Conservation (phyloP, 2,329 filamentous ascomycete genomes). For the Cercospora sojina region DNA sequence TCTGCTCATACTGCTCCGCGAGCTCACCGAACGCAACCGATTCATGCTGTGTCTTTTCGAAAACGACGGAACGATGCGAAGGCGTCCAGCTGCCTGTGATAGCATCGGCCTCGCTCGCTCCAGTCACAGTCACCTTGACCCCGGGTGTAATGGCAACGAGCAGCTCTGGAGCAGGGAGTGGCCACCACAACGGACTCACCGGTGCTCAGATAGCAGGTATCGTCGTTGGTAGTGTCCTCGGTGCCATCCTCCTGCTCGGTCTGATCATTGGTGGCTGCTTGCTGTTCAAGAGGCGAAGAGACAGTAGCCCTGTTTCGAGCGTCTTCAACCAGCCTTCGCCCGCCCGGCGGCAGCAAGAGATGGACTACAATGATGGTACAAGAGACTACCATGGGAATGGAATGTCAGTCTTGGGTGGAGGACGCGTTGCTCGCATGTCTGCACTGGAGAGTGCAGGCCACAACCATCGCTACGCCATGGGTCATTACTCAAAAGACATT, state of each 20-base stretch:
- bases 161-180: constrained; percentile 39
- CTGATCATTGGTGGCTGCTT: constrained; percentile 62
- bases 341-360: constrained; percentile 42
- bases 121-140: constrained; percentile 64
- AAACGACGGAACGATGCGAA: constrained; percentile 70
- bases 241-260: constrained; percentile 65
- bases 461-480: constrained; percentile 29
- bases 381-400: constrained; percentile 45
- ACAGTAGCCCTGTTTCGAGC: constrained; percentile 64
- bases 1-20: constrained; percentile 82
- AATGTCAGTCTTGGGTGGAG: constrained; percentile 77
- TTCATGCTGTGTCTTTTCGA: constrained; percentile 84
- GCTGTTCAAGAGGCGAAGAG: constrained; percentile 55
- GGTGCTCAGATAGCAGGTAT: constrained; percentile 88
- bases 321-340: constrained; percentile 88
- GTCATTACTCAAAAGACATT: constrained; percentile 52
- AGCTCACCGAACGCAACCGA: constrained; percentile 90
- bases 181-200: constrained; percentile 67
- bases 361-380: constrained; percentile 45
- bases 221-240: constrained; percentile 75
- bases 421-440: constrained; percentile 92
- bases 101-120: constrained; percentile 60
- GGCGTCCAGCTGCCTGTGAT: constrained; percentile 69
- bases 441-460: constrained; percentile 76
- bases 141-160: constrained; percentile 37